These are phyloP conservation scores for Boletellus ananiceps DNA, from an alignment of 768 basidiomycete species.

Conservation along the genomic window DNA sequence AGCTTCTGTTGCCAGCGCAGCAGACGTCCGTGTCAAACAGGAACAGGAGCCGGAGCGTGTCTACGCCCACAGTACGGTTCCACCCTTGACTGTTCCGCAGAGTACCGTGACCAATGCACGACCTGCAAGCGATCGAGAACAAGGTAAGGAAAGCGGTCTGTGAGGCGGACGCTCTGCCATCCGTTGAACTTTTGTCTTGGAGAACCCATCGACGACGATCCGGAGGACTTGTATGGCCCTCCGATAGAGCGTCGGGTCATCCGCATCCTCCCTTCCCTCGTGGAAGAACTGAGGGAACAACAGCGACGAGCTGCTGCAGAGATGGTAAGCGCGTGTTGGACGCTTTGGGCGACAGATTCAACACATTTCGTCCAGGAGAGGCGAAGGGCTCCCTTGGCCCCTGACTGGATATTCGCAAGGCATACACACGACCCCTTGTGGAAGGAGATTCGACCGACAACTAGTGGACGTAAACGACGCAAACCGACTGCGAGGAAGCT, in stretches of 20 bases:
- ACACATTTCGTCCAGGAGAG: conserved; percentile 10
- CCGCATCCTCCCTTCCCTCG: conserved; percentile 24
- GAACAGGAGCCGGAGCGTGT: conserved; percentile 10
- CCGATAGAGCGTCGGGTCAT: conserved; percentile 23
- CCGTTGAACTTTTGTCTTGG: too few relatives aligned
- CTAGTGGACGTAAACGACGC: conserved; percentile 9
- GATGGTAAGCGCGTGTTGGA: conserved; percentile 12
- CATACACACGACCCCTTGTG: conserved; percentile 18
- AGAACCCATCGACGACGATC: conserved; percentile 12
- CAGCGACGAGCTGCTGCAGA: conserved; percentile 10
- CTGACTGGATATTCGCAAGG: conserved; percentile 23
- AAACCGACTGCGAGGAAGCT: conserved; percentile 15
- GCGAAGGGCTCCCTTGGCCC: conserved; percentile 14
- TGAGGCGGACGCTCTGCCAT: not conserved
- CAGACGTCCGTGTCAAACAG: conserved; percentile 1
- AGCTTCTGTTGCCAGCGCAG: not conserved
- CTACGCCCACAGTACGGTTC: not conserved
- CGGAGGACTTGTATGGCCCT: conserved; percentile 27
- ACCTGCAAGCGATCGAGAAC: not conserved
- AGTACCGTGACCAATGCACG: not conserved
- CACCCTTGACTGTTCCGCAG: conserved; percentile 9
- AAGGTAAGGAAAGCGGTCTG: not conserved
- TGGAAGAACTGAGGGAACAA: conserved; percentile 24
- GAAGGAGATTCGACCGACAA: conserved; percentile 1
- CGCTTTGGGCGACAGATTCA: not conserved